Percentiles rank a stretch among this genome's conserved stretches.
Evolutionary conservation across 495 filamentous ascomycete genomes (phyloP).

Genomic region (Aspergillus hancockii): DNA sequence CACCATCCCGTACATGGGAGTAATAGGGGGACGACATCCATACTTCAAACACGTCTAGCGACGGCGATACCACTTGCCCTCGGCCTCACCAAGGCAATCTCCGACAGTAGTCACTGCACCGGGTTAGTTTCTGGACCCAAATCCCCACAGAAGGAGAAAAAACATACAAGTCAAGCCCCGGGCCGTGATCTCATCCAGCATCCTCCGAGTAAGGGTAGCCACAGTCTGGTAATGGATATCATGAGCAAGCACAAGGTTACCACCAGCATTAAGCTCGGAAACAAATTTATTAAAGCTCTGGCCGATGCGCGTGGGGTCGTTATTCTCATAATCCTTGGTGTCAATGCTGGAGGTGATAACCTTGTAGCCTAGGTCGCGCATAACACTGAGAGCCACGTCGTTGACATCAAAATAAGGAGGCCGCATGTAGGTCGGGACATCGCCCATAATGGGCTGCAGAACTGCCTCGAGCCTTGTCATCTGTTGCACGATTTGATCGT

Average conservation of each 20-base stretch:
- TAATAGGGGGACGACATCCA: background rate
- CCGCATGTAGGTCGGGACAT: conserved; percentile 73
- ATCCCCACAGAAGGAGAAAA: conserved; percentile 1
- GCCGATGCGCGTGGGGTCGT: conserved; percentile 27
- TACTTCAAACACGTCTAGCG: background rate
- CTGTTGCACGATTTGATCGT: conserved; percentile 56
- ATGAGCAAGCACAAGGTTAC: conserved; percentile 45
- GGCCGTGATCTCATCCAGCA: conserved; percentile 33
- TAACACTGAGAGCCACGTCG: conserved; percentile 24
- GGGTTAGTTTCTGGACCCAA: background rate
- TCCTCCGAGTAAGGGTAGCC: conserved; percentile 30
- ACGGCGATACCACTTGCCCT: conserved; percentile 61
- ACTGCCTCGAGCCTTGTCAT: conserved; percentile 73
- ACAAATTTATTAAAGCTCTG: conserved; percentile 34
- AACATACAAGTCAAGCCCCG: conserved; percentile 37
- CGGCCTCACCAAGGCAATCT: conserved; percentile 69
- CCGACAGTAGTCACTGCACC: conserved; percentile 65
- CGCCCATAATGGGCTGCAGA: conserved; percentile 65
- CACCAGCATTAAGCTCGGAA: conserved; percentile 29
- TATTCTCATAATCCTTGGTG: conserved; percentile 46
- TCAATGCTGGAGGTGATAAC: conserved; percentile 46
- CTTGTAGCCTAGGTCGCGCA: conserved; percentile 43
- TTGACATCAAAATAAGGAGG: conserved; percentile 42
- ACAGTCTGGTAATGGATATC: conserved; percentile 48
- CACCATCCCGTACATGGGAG: background rate